Base-by-base conservation (phyloP, 805 yeast genomes). In the Lipomyces yamadae region DNA sequence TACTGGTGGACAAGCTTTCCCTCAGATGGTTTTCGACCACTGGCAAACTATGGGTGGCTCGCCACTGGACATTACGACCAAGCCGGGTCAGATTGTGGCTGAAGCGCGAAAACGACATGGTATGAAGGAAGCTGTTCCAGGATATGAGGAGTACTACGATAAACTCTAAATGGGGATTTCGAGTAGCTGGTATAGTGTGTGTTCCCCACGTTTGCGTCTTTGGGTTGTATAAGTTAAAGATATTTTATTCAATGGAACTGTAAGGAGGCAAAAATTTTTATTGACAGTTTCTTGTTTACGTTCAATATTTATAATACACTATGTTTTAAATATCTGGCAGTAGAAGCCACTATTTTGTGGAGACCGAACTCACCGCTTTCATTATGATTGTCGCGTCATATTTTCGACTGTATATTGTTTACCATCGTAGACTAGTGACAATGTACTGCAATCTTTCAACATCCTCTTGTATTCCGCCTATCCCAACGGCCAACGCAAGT, bases 1-100 rank as follows among this genome's bases (percentile, higher is more conserved):
- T 81, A 94, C 99, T 80, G 98, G 97, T 91, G 99, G 99, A 84
- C 99, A 94, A 88, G 99, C 99, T 83, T 94, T 94, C 99, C 99
- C 99, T 85, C 98, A 94, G 87, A 88, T 95, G 96, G 96, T 95
- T 83, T 95, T 94, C 85, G 98, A 95, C 84, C 99, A 94, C 84
- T 94, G 98, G 98, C 85, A 92, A 75, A 83, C 91, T 78, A 85
- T 95, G 86, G 79, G 81, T 76, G 97, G 97, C 83, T 95, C 92
- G 84, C 96, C 96, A 81, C 84, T 90, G 76, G 98, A 94, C 84
- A 88, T 93, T 81, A 75, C 88, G 78, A 75, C 88, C 76, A 86
- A 86, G 84, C 86, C 90, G 76, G 90, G 90, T 82, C 80, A 78
- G 74, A 86, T 87, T 76, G 90, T 86, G 71, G 64, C 74, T 64